Percentiles rank a stretch among this genome's conserved stretches.
Evolutionary conservation across 2,329 filamentous ascomycete species (phyloP).

Genomic region (Calonectria henricotiae): DNA sequence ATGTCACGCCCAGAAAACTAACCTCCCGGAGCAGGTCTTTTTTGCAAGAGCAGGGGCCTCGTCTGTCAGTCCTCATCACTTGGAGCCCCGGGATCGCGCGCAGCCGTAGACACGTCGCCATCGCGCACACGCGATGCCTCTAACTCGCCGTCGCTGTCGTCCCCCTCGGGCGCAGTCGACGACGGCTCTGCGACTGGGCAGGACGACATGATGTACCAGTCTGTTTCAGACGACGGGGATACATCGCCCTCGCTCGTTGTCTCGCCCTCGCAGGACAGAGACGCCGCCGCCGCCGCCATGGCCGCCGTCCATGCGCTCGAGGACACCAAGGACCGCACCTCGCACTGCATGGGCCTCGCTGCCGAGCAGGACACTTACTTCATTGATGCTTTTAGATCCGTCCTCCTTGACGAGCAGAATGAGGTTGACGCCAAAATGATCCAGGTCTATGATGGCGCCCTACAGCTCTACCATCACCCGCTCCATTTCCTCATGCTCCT

Average conservation of each 20-base stretch:
- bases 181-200: not conserved
- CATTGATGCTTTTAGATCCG: conserved; percentile 65
- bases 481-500: conserved; percentile 65
- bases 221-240: conserved; percentile 17
- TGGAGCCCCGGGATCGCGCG: conserved; percentile 29
- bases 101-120: conserved; percentile 16
- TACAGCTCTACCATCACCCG: conserved; percentile 58
- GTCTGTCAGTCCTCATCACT: conserved; percentile 55
- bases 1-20: not conserved
- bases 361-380: conserved; percentile 66
- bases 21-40: conserved; percentile 50
- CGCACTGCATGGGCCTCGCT: conserved; percentile 64
- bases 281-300: conserved; percentile 29
- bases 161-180: conserved; percentile 12
- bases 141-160: conserved; percentile 36
- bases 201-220: conserved; percentile 38
- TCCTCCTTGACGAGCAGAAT: conserved; percentile 63
- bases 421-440: conserved; percentile 64
- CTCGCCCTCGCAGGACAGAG: conserved; percentile 32
- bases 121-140: conserved; percentile 6
- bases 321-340: conserved; percentile 61
- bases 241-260: not conserved
- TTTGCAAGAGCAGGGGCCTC: conserved; percentile 57
- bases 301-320: conserved; percentile 59
- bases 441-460: conserved; percentile 60